phyloP scores from a whole-genome alignment of 2,329 filamentous ascomycete genomes.

The Pseudocercospora fuligena region DNA sequence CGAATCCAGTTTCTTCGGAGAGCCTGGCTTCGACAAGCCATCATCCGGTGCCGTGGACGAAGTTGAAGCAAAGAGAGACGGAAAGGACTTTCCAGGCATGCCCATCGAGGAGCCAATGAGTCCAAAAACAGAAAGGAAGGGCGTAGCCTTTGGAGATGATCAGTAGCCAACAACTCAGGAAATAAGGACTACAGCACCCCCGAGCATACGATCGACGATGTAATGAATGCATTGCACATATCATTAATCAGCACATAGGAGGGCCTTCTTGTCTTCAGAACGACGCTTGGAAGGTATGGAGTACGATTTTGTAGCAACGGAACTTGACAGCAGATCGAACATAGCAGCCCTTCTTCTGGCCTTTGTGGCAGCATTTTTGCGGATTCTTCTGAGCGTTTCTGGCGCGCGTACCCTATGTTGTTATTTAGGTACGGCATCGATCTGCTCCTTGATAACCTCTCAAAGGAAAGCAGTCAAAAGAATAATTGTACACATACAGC shows the following conservation, averaged over 20 bases:
- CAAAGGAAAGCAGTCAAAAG: not conserved
- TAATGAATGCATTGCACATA: constrained; percentile 9
- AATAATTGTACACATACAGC: not conserved
- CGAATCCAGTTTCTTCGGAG: constrained; percentile 12
- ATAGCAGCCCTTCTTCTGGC: not conserved
- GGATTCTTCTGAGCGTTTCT: not conserved
- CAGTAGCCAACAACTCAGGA: not conserved
- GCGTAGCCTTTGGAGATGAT: not conserved
- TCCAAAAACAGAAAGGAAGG: not conserved
- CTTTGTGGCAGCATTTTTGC: not conserved
- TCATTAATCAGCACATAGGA: constrained; percentile 7
- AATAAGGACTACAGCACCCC: not conserved
- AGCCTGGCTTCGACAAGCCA: constrained; percentile 19
- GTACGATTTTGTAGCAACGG: not conserved
- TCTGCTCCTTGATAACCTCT: not conserved
- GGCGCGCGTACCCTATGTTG: not conserved
- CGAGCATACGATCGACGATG: constrained; percentile 4
- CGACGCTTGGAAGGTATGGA: not conserved
- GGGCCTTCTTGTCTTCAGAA: not conserved
- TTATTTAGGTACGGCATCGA: not conserved
- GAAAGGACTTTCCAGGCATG: constrained; percentile 8
- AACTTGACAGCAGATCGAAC: not conserved
- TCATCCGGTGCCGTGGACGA: constrained; percentile 23
- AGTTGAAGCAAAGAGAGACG: constrained; percentile 21
- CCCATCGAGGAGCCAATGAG: not conserved